Percentiles rank a stretch among this genome's conserved stretches.
These are phyloP conservation scores for Aphanomyces astaci DNA, from an alignment of 352 stramenopile genomes.

Conservation along the genomic window DNA sequence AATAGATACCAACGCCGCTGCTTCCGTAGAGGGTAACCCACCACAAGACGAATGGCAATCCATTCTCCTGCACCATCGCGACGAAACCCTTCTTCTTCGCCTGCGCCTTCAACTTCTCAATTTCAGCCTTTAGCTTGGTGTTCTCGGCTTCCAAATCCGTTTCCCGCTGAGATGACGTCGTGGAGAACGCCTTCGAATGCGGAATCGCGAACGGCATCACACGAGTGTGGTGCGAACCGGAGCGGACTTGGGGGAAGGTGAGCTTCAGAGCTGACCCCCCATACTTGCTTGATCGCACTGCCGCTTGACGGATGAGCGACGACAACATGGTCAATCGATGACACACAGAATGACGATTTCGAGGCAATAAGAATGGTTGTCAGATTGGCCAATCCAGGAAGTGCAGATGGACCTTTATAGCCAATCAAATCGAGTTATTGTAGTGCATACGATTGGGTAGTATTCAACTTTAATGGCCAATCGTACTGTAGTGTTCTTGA, in stretches of 20 bases:
- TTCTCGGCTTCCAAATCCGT: conserved; percentile 31
- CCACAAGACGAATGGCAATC: conserved; percentile 76
- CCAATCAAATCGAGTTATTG: too few species aligned
- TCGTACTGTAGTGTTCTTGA: too few species aligned
- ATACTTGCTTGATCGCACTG: not conserved
- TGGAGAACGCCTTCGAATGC: conserved; percentile 49
- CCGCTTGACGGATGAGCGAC: not conserved
- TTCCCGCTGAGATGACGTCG: conserved; percentile 25
- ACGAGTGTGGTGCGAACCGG: not conserved
- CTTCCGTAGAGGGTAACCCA: conserved; percentile 71
- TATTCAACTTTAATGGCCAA: too few species aligned
- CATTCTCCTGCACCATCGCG: conserved; percentile 73
- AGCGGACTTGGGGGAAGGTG: not conserved
- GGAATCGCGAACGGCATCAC: not conserved
- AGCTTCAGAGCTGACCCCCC: not conserved
- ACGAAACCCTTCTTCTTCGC: conserved; percentile 66
- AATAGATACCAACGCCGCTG: conserved; percentile 65
- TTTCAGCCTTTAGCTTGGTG: conserved; percentile 57
- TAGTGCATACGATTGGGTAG: too few species aligned
- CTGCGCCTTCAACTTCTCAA: conserved; percentile 62
- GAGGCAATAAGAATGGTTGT: not conserved
- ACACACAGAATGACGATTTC: not conserved
- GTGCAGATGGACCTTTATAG: too few species aligned
- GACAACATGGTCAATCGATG: not conserved
- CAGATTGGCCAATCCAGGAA: too few species aligned